phyloP scores from a whole-genome alignment of 352 stramenopile genomes.

The Plasmopara halstedii region DNA sequence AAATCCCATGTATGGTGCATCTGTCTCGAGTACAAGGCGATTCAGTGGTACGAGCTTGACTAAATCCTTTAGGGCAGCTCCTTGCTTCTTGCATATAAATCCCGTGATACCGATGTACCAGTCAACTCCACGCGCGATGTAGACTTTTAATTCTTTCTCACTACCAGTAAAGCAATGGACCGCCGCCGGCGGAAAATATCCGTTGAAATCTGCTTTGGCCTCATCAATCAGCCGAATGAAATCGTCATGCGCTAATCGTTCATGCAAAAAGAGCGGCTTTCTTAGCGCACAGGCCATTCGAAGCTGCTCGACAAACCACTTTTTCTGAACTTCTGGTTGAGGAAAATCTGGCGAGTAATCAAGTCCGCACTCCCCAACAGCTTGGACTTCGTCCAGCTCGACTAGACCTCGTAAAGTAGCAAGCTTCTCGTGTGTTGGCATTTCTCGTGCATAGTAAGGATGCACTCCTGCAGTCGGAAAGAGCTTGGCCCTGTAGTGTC shows the following conservation, averaged over 20 bases:
- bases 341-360: constrained; percentile 71
- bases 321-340: constrained; percentile 31
- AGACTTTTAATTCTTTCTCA: constrained; percentile 57
- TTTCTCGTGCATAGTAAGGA: constrained; percentile 55
- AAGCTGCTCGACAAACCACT: constrained; percentile 63
- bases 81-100: constrained; percentile 82
- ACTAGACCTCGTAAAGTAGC: constrained; percentile 25
- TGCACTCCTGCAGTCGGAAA: constrained; percentile 74
- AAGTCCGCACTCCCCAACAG: constrained; percentile 73
- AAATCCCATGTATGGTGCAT: constrained; percentile 90
- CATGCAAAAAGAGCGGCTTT: constrained; percentile 81
- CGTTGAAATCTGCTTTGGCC: constrained; percentile 23
- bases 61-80: constrained; percentile 44
- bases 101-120: constrained; percentile 90
- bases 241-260: constrained; percentile 68
- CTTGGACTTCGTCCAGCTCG: constrained; percentile 25
- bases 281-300: constrained; percentile 48
- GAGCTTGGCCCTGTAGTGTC: constrained; percentile 36
- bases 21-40: constrained; percentile 86
- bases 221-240: constrained; percentile 64
- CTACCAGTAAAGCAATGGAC: constrained; percentile 91
- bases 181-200: constrained; percentile 48
- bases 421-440: constrained; percentile 32
- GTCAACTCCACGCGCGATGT: constrained; percentile 49
- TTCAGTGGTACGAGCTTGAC: constrained; percentile 60